Evolutionary conservation across 2,329 filamentous ascomycete species (phyloP), one percentile per base, ranked within the genome.

Genomic region (Cadophora gregata): DNA sequence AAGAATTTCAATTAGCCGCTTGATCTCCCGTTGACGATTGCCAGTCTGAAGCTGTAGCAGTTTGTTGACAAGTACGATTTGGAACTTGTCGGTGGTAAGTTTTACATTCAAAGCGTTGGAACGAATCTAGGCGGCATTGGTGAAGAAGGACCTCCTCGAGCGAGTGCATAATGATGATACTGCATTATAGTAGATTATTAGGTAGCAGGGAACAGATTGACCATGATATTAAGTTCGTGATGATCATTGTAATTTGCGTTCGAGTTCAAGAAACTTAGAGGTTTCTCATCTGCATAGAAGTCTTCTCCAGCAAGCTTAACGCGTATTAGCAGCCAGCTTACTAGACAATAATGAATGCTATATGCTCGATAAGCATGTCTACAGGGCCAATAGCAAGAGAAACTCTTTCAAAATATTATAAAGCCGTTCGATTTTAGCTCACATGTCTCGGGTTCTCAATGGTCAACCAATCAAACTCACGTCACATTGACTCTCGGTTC

Each of bases 61-160:
- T 60, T 47, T 60, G 38, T 60, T 45, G 58, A 45, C 36, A 60
- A 60, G 42, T 25, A 59, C n/a, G 19, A 45, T 45, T 16, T 47
- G 58, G 25, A 60, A 21, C 36, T 31, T 47, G 36, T 60, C 10
- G 24, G 58, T n/a, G 24, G 58, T 14, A 60, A 60, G 9, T 60
- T n/a, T 38, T 60, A 45, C 9, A 3, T 60, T n/a, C 58, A 60
- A 29, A 14, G 58, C 7, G 38, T 25, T n/a, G 36, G 38, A 8
- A 60, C 36, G 9, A n/a, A 10, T 14, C 6, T 47, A 24, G 24
- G 36, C 16, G 58, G 58, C 42, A 10, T 45, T 31, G 58, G 36
- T 8, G 58, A 47, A 19, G 58, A 14, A 25, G 24, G 24, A 10
- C 42, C 24, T 4, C 19, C 21, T 19, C 47, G 24, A 47, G 6